phyloP scores from a whole-genome alignment of 2,329 filamentous ascomycete species.

The Microdochium nivale region DNA sequence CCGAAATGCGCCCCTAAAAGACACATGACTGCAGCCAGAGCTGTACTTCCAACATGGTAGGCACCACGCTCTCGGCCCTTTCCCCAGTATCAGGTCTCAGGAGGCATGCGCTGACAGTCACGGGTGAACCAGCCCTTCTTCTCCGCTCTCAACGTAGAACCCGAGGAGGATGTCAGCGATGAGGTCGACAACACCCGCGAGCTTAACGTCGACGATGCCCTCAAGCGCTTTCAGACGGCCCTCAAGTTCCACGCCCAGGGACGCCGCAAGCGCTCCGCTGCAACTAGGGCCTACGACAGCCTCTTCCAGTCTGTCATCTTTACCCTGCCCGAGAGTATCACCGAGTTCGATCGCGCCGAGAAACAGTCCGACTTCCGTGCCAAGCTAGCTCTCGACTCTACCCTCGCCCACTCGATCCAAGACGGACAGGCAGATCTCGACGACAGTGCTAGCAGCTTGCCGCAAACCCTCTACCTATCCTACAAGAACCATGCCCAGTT shows the following conservation, averaged over 20 bases:
- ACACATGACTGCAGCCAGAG: no score
- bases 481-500: conserved; percentile 97
- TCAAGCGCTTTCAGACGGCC: conserved; percentile 89
- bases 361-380: conserved; percentile 36
- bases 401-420: conserved; percentile 42
- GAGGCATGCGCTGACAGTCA: background rate
- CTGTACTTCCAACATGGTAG: background rate
- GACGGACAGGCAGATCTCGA: conserved; percentile 57
- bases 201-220: conserved; percentile 90
- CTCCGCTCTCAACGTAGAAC: conserved; percentile 86
- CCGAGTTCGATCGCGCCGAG: conserved; percentile 71
- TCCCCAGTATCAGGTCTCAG: background rate
- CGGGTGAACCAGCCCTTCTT: conserved; percentile 52
- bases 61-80: background rate
- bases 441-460: conserved; percentile 68
- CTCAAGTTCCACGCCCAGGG: conserved; percentile 89
- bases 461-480: conserved; percentile 84
- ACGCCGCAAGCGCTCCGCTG: conserved; percentile 64
- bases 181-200: conserved; percentile 94
- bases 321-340: conserved; percentile 76
- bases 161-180: conserved; percentile 81
- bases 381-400: conserved; percentile 35
- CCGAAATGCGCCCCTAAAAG: no score
- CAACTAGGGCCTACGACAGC: conserved; percentile 70
- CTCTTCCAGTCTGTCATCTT: conserved; percentile 93